Evolutionary conservation across 768 basidiomycete genomes (phyloP).

Genomic region (Filobasidium floriforme): DNA sequence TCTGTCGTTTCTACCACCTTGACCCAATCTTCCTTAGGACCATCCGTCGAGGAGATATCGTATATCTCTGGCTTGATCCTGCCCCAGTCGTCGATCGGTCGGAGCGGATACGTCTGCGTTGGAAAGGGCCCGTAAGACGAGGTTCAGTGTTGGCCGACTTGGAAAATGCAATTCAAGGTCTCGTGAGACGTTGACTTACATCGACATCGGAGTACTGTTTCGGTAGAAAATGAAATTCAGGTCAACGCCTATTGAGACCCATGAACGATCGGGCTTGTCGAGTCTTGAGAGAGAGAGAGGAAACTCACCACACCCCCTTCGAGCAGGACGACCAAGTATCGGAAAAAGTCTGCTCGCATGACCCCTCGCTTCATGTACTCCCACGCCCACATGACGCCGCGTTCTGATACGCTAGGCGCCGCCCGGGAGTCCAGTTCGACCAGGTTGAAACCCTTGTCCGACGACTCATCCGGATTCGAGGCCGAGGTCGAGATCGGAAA

Average conservation of each 20-base stretch:
- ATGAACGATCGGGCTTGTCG: not conserved
- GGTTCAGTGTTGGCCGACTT: not conserved
- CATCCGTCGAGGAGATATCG: conserved; percentile 13
- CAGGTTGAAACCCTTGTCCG: no score
- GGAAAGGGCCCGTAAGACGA: not conserved
- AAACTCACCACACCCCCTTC: conserved; percentile 31
- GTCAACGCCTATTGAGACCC: not conserved
- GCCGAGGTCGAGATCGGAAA: no score
- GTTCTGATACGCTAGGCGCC: not conserved
- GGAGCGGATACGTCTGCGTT: conserved; percentile 11
- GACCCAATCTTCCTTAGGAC: conserved; percentile 1
- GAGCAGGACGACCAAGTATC: conserved; percentile 35
- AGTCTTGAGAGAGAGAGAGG: not conserved
- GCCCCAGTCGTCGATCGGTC: conserved; percentile 17
- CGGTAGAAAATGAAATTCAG: not conserved
- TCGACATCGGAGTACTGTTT: conserved; percentile 36
- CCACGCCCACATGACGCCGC: conserved; percentile 34
- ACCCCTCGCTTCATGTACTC: conserved; percentile 35
- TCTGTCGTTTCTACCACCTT: not conserved
- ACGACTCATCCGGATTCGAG: no score
- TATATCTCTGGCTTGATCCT: conserved; percentile 1
- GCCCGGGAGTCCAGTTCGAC: no score
- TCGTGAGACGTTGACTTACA: conserved; percentile 25
- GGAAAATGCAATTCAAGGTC: not conserved
- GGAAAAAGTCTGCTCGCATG: conserved; percentile 36